These are phyloP conservation scores for Pseudogymnoascus sp. DNA, from an alignment of 2,329 filamentous ascomycete genomes.

Conservation along the genomic window DNA sequence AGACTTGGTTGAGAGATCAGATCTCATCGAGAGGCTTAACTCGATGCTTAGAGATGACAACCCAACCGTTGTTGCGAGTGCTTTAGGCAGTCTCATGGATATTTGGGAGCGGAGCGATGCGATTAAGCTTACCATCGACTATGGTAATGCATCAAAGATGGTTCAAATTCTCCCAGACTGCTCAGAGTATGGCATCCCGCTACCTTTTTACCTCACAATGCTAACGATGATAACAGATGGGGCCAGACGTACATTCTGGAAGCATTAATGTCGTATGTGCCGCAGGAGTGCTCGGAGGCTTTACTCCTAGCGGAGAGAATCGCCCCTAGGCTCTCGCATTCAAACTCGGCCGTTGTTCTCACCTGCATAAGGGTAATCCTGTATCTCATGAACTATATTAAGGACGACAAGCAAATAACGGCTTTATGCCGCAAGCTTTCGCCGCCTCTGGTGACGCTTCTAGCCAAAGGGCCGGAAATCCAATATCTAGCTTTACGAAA, in stretches of 20 bases:
- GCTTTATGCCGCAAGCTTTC: constrained; percentile 87
- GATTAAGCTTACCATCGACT: constrained; percentile 97
- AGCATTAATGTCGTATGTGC: constrained; percentile 94
- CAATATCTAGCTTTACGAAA: constrained; percentile 94
- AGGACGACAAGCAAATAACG: constrained; percentile 80
- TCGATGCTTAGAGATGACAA: constrained; percentile 89
- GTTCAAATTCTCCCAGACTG: constrained; percentile 93
- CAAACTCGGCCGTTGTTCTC: constrained; percentile 91
- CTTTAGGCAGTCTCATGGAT: constrained; percentile 84
- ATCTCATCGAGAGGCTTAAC: constrained; percentile 88
- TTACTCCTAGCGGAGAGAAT: constrained; percentile 87
- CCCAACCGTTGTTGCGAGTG: constrained; percentile 92
- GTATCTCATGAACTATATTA: constrained; percentile 98
- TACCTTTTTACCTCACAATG: neutral
- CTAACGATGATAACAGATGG: constrained; percentile 55
- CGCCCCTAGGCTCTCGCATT: constrained; percentile 89
- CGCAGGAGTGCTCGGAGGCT: constrained; percentile 82
- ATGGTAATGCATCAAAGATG: constrained; percentile 94
- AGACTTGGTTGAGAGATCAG: constrained; percentile 79
- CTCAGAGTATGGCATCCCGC: constrained; percentile 65
- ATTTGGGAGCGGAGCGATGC: constrained; percentile 98
- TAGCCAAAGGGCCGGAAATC: constrained; percentile 96
- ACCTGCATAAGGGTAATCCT: constrained; percentile 94
- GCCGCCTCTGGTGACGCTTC: constrained; percentile 84
- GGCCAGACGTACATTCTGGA: constrained; percentile 98